These are phyloP conservation scores for Penicillium sp. DNA, from an alignment of 2,329 filamentous ascomycete genomes.

Conservation along the genomic window DNA sequence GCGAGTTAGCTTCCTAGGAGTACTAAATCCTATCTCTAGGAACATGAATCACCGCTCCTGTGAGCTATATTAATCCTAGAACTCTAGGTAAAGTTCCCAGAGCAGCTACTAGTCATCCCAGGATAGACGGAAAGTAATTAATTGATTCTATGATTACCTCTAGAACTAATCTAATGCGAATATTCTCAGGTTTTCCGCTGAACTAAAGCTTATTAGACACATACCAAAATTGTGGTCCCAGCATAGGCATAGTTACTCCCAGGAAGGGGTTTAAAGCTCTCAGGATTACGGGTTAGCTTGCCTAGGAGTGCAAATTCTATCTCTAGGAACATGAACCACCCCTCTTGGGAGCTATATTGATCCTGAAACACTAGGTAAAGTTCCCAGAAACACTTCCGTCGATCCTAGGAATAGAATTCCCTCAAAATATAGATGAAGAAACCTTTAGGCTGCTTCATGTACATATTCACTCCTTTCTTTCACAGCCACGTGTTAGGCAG, in stretches of 20 bases:
- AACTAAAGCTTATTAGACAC: neutral
- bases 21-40: neutral
- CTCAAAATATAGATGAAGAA: neutral
- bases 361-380: neutral
- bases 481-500: neutral
- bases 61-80: constrained; percentile 12
- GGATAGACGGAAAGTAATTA: too few species aligned
- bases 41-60: neutral
- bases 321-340: neutral
- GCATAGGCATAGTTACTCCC: constrained; percentile 1
- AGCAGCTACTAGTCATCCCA: constrained; percentile 6
- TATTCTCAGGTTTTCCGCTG: neutral
- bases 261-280: constrained; percentile 1
- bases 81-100: constrained; percentile 15
- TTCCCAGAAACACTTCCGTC: neutral
- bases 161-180: too few species aligned
- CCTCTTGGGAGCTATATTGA: neutral
- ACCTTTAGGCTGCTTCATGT: neutral
- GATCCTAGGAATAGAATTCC: neutral
- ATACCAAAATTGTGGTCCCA: neutral
- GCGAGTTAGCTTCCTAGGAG: too few species aligned
- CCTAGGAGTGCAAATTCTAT: neutral
- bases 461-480: neutral
- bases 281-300: neutral
- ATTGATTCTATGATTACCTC: too few species aligned